Conservation (phyloP, 371 early-diverging fungal species). For the Entomophthora muscae region DNA sequence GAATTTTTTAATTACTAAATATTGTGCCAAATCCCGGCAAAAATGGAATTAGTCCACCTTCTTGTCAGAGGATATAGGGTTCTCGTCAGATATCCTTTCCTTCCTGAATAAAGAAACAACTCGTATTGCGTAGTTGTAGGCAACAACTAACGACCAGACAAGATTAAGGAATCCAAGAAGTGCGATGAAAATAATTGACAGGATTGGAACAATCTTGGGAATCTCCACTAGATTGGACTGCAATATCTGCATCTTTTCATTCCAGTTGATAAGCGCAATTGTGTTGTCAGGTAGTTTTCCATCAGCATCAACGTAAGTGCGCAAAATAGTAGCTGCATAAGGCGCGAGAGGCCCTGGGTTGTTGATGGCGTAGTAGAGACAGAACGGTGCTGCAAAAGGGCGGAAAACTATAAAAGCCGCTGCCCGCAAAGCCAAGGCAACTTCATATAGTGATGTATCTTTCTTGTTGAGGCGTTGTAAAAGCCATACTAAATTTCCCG, state of each 20-base stretch:
- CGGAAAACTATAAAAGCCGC: neutral
- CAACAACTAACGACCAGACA: neutral
- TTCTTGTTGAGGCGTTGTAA: constrained; percentile 1
- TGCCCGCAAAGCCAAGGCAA: neutral
- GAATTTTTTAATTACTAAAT: too few relatives aligned
- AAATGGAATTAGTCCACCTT: too few relatives aligned
- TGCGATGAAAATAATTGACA: neutral
- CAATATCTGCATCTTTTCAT: neutral
- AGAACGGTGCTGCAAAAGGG: neutral
- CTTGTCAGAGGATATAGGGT: too few relatives aligned
- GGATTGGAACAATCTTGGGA: neutral
- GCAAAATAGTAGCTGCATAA: neutral
- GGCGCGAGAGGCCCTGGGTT: constrained; percentile 1
- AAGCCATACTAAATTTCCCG: constrained; percentile 2
- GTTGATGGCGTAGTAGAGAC: neutral
- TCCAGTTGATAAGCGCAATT: neutral
- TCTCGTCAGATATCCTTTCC: too few relatives aligned
- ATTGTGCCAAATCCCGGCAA: too few relatives aligned
- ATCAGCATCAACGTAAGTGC: neutral
- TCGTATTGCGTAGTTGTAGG: neutral
- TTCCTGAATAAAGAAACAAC: neutral
- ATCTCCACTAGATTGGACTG: neutral
- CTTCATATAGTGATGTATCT: neutral
- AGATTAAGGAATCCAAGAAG: neutral
- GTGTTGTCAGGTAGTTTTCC: neutral